phyloP scores from a whole-genome alignment of 2,329 filamentous ascomycete species.

The Colletotrichum gloeosporioides region DNA sequence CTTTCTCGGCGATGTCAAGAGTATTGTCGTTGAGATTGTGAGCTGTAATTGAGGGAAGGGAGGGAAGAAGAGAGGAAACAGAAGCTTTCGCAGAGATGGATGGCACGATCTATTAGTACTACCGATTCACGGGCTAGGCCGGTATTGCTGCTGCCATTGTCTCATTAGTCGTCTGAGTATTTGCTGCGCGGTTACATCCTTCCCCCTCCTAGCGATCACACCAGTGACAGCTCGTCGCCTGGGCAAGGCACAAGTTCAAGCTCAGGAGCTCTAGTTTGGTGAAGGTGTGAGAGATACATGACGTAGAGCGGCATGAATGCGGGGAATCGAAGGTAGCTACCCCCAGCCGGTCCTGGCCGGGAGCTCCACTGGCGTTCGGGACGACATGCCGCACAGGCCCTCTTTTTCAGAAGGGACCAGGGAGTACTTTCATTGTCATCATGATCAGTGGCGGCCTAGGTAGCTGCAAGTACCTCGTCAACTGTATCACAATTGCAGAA shows the following conservation, averaged over 20 bases:
- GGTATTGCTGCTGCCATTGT: neutral
- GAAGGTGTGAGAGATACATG: slow-evolving; percentile 28
- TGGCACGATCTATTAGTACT: slow-evolving; percentile 21
- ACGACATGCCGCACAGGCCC: neutral
- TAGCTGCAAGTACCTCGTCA: neutral
- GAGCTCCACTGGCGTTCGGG: neutral
- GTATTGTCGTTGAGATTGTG: neutral
- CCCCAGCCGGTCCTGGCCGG: slow-evolving; percentile 5
- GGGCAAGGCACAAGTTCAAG: neutral
- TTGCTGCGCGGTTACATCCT: slow-evolving; percentile 3
- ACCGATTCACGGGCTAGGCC: neutral
- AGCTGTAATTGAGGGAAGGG: slow-evolving; percentile 10
- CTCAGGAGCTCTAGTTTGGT: slow-evolving; percentile 1
- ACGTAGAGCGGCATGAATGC: slow-evolving; percentile 28
- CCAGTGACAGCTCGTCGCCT: slow-evolving; percentile 1
- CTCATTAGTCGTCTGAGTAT: neutral
- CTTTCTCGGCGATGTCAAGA: neutral
- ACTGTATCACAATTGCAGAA: neutral
- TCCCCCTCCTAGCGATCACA: slow-evolving; percentile 7
- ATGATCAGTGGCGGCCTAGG: neutral
- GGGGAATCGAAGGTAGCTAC: slow-evolving; percentile 26
- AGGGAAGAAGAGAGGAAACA: neutral
- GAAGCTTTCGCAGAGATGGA: neutral
- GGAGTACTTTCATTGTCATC: neutral
- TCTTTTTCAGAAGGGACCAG: neutral